Evolutionary conservation across 805 yeast species (phyloP), one percentile per base, ranked within the genome.

Genomic region (Starmerella vitae): DNA sequence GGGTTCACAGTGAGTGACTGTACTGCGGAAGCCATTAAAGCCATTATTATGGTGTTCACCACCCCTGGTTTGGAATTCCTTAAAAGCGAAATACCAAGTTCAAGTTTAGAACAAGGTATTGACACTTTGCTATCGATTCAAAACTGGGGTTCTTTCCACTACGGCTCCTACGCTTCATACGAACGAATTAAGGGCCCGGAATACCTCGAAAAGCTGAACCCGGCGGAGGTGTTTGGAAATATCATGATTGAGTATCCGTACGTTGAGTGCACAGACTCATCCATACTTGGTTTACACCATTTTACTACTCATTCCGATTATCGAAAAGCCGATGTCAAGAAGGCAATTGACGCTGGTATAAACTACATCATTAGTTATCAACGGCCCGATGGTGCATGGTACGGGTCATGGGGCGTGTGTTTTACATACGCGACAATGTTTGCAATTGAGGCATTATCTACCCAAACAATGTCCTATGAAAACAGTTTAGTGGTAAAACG

Each of bases 221-320:
- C 98, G 0, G 99, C 98, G 1, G 98, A 91, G 57, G 98, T 91
- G 0, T 91, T 91, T 61, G 94, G 94, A 42, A 86, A 91, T 51
- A 91, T 91, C 43, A 91, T 91, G 99, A 93, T 91, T 20, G 99
- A 91, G 59, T 91, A 83, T 57, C 97, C 98, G 0, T 91, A 91
- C 55, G 96, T 93, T 17, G 99, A 91, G 59, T 91, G 99, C 58
- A 85, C 97, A 0, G 98, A 93, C 60, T 86, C 97, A 0, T 76
- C 88, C 1, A 93, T 91, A 5, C 62, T 91, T 26, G 98, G 98
- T 0, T 64, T 91, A 42, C 76, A 81, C 0, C 80, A 78, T 56
- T 91, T 85, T 62, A 65, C 76, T 33, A 68, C 74, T 43, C 64
- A 73, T 52, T 75, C 71, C 52, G 65, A 70, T 36, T 85, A 91